These are phyloP conservation scores for Echinochloa phyllopogon DNA, from an alignment of 176 grass and related monocot species.

Conservation along the genomic window DNA sequence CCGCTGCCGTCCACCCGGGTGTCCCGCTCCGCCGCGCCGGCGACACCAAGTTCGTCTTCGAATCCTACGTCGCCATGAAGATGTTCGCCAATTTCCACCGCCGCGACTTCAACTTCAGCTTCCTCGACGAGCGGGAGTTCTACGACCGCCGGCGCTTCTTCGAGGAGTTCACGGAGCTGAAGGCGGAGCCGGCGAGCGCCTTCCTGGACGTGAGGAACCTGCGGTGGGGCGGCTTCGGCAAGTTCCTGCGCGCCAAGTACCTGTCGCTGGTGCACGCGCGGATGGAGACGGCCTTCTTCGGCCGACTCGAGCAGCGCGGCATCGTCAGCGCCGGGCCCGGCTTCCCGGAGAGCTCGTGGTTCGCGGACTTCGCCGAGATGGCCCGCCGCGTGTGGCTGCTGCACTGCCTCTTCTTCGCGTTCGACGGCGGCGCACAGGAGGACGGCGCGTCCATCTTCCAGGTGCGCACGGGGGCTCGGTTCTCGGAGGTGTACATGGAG, in stretches of 20 bases:
- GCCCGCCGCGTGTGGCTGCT: conserved; percentile 85
- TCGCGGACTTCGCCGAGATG: conserved; percentile 83
- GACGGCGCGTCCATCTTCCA: conserved; percentile 76
- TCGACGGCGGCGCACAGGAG: conserved; percentile 60
- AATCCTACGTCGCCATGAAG: conserved; percentile 87
- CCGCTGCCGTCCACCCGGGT: conserved; percentile 66
- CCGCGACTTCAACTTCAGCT: conserved; percentile 72
- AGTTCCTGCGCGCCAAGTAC: conserved; percentile 85
- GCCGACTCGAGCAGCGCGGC: conserved; percentile 79
- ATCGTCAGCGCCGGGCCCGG: conserved; percentile 74
- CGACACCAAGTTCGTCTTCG: conserved; percentile 74
- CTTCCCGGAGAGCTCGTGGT: conserved; percentile 83
- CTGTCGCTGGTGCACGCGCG: conserved; percentile 82
- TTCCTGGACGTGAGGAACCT: conserved; percentile 58
- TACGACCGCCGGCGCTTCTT: conserved; percentile 78
- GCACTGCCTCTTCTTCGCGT: conserved; percentile 89
- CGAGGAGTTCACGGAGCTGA: conserved; percentile 85
- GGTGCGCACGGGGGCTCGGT: conserved; percentile 55
- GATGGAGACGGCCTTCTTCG: conserved; percentile 97
- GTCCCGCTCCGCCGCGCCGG: conserved; percentile 37
- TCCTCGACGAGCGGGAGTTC: conserved; percentile 63
- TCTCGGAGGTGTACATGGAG: conserved; percentile 98
- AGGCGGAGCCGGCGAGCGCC: conserved; percentile 51
- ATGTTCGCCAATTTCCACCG: conserved; percentile 97
- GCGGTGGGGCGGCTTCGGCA: conserved; percentile 63